Evolutionary conservation across 768 basidiomycete genomes (phyloP).

Genomic region (Mycena latifolia): DNA sequence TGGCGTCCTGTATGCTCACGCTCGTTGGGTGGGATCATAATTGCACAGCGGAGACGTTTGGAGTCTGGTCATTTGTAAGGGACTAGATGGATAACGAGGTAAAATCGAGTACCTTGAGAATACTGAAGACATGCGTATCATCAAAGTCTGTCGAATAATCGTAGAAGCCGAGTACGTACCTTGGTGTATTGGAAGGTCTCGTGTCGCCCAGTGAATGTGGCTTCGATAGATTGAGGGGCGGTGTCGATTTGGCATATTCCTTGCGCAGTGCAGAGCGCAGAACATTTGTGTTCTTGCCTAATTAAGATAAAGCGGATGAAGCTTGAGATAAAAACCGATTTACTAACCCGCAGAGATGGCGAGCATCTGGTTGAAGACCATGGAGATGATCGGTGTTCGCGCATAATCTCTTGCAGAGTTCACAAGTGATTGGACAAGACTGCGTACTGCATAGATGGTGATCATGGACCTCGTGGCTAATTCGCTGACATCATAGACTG

Average conservation of each 20-base stretch:
- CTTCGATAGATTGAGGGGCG: constrained; percentile 67
- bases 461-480: constrained; percentile 58
- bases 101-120: constrained; percentile 56
- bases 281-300: constrained; percentile 66
- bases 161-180: constrained; percentile 43
- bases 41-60: constrained; percentile 62
- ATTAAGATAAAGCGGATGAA: not conserved
- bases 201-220: constrained; percentile 69
- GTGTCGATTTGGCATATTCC: constrained; percentile 75
- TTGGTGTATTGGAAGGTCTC: constrained; percentile 75
- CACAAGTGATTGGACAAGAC: constrained; percentile 65
- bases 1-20: constrained; percentile 60
- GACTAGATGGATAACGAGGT: not conserved
- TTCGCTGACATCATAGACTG: too few species aligned
- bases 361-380: constrained; percentile 49
- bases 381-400: constrained; percentile 63
- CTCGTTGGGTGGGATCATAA: constrained; percentile 56
- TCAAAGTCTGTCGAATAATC: not conserved
- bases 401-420: constrained; percentile 67
- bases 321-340: not conserved
- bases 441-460: constrained; percentile 62
- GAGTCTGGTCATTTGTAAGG: constrained; percentile 50
- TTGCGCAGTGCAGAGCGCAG: constrained; percentile 50
- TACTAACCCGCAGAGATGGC: constrained; percentile 70
- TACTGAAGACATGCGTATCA: constrained; percentile 50